Conservation (phyloP, 2,329 filamentous ascomycete genomes). For the Fusarium pseudograminearum region DNA sequence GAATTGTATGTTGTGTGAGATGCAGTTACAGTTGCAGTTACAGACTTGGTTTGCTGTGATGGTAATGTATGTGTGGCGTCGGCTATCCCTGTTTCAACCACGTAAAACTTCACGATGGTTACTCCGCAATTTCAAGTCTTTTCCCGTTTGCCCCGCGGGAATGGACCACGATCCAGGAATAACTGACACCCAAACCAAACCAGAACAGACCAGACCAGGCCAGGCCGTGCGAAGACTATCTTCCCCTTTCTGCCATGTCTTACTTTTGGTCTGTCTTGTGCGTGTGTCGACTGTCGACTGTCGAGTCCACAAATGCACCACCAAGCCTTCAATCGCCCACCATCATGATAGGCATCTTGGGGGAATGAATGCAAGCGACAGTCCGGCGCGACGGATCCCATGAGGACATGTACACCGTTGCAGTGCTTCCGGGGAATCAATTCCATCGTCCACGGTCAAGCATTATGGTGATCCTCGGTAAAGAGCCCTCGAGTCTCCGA, state of each 20-base stretch:
- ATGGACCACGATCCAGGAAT: constrained; percentile 8
- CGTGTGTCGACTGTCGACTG: neutral
- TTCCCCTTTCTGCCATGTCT: constrained; percentile 24
- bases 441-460: constrained; percentile 28
- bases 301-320: constrained; percentile 18
- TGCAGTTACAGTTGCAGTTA: neutral
- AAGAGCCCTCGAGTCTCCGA: constrained; percentile 39
- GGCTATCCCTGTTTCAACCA: constrained; percentile 45
- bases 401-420: constrained; percentile 1
- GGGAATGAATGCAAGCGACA: constrained; percentile 35
- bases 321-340: constrained; percentile 3
- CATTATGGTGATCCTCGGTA: constrained; percentile 39
- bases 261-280: neutral
- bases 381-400: constrained; percentile 31
- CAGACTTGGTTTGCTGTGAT: neutral
- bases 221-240: constrained; percentile 40
- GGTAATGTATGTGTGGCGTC: constrained; percentile 40
- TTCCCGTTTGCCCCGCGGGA: constrained; percentile 31
- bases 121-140: constrained; percentile 45
- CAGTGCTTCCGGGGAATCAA: constrained; percentile 31
- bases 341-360: constrained; percentile 19
- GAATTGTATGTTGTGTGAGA: constrained; percentile 12
- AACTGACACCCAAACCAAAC: constrained; percentile 7
- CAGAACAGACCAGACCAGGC: constrained; percentile 1
- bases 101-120: constrained; percentile 44